These are phyloP conservation scores for Glycine latifolia DNA, from an alignment of 306 rosid genomes.

Conservation along the genomic window DNA sequence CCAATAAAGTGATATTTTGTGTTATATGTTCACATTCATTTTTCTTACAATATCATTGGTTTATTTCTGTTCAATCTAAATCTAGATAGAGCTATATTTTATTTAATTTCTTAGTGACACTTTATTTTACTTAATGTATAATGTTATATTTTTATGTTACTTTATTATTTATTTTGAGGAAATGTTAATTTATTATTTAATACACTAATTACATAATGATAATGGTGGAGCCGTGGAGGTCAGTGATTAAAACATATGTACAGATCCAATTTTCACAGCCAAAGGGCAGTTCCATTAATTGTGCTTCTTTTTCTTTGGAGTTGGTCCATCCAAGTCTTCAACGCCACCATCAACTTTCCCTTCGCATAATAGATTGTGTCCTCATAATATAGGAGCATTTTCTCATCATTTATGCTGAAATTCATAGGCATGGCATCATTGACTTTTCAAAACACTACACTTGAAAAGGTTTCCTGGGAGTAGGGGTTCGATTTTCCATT, in stretches of 20 bases:
- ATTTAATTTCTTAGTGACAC: not conserved
- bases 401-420: conserved; percentile 17
- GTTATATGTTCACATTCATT: not conserved
- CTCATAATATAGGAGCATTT: conserved; percentile 4
- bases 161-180: not conserved
- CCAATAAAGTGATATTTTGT: not conserved
- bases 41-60: too few species aligned
- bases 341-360: conserved; percentile 7
- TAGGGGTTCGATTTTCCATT: conserved; percentile 87
- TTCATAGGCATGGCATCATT: conserved; percentile 8
- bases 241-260: not conserved
- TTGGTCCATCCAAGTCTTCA: conserved; percentile 22
- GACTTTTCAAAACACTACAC: conserved; percentile 35
- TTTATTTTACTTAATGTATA: not conserved
- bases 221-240: not conserved
- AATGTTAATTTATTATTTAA: not conserved
- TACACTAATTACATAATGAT: not conserved
- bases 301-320: not conserved
- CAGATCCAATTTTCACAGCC: conserved; percentile 36
- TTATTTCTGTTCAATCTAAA: too few species aligned
- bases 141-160: not conserved
- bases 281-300: not conserved
- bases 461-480: conserved; percentile 86
- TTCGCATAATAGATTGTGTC: not conserved
- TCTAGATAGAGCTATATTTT: not conserved